phyloP scores from a whole-genome alignment of 2,329 filamentous ascomycete genomes.

The Penicillium sp. region DNA sequence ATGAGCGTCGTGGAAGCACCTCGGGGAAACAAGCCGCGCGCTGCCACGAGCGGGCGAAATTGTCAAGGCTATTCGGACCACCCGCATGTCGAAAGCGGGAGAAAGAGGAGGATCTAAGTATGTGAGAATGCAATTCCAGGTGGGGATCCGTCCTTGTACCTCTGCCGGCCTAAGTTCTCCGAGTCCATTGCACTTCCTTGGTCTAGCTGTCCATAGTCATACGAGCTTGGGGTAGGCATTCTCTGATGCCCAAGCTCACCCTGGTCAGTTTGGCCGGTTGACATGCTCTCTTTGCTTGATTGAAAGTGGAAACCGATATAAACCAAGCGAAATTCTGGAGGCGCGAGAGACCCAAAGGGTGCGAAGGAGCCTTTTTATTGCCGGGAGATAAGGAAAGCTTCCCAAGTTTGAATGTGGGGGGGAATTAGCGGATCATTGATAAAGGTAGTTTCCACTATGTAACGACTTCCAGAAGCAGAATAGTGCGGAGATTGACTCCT shows the following conservation, averaged over 20 bases:
- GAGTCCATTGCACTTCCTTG: conserved; percentile 10
- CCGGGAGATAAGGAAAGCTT: not conserved
- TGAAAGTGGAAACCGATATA: not conserved
- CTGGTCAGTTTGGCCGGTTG: conserved; percentile 3
- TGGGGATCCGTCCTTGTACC: conserved; percentile 4
- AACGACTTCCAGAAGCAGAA: too few species aligned
- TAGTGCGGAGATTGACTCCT: too few species aligned
- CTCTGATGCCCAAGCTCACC: conserved; percentile 5
- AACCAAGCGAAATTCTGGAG: not conserved
- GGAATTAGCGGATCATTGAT: not conserved
- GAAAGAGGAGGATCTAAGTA: conserved; percentile 35
- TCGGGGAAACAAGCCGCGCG: conserved; percentile 83
- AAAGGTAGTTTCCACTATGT: not conserved
- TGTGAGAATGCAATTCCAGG: not conserved
- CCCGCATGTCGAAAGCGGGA: conserved; percentile 60
- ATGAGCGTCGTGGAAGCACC: conserved; percentile 71
- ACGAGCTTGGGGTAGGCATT: conserved; percentile 13
- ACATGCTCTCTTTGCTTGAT: too few species aligned
- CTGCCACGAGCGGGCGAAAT: conserved; percentile 88
- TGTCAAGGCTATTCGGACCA: conserved; percentile 88
- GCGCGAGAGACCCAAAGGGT: too few species aligned
- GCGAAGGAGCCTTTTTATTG: not conserved
- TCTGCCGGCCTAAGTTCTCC: conserved; percentile 13
- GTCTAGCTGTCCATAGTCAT: conserved; percentile 12
- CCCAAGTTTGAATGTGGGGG: not conserved